Conservation (phyloP, 305 asterid genomes). For the Nicotiana rustica region DNA sequence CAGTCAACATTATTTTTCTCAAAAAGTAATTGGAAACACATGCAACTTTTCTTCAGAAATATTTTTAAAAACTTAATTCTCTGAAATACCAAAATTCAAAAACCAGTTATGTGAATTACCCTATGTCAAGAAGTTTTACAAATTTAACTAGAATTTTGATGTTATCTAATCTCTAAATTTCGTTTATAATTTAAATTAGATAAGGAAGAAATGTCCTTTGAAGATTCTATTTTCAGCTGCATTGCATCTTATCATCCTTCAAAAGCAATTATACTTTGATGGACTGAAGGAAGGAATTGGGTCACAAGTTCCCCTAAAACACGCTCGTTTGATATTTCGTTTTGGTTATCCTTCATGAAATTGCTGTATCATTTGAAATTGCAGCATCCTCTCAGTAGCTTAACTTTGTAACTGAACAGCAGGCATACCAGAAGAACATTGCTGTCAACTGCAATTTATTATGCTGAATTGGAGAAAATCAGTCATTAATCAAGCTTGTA, state of each 20-base stretch:
- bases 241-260: background rate
- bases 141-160: background rate
- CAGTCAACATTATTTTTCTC: background rate
- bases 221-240: background rate
- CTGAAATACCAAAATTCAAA: background rate
- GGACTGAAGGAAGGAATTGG: background rate
- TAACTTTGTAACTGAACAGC: background rate
- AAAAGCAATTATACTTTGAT: background rate
- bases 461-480: background rate
- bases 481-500: background rate
- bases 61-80: background rate
- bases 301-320: background rate
- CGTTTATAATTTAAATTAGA: background rate
- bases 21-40: no score
- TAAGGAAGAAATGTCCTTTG: background rate
- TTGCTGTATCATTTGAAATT: slow-evolving; percentile 54
- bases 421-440: background rate
- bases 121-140: background rate
- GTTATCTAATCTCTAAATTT: background rate
- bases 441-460: background rate
- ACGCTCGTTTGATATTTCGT: background rate
- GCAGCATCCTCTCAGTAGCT: slow-evolving; percentile 22
- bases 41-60: no score
- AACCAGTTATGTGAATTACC: background rate
- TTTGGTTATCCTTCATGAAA: slow-evolving; percentile 53